These are phyloP conservation scores for Acer yangbiense DNA, from an alignment of 345 rosid genomes.

Conservation along the genomic window DNA sequence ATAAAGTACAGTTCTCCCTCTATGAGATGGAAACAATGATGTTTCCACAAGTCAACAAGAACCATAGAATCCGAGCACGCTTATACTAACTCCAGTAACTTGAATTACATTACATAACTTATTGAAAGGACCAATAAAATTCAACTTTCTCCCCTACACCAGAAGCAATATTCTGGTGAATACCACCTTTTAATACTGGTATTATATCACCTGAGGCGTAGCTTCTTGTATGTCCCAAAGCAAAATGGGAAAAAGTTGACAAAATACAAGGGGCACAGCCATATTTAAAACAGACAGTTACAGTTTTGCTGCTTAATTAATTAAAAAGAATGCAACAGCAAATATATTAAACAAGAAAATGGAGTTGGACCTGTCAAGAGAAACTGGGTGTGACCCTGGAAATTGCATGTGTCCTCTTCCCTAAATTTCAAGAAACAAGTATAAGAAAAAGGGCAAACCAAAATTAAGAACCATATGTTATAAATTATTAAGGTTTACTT, in stretches of 20 bases:
- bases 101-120: background rate
- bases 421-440: conserved; percentile 40
- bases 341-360: background rate
- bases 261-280: background rate
- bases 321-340: conserved; percentile 5
- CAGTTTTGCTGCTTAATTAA: conserved; percentile 5
- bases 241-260: background rate
- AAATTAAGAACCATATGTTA: background rate
- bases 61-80: background rate
- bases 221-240: background rate
- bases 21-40: background rate
- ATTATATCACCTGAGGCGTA: background rate
- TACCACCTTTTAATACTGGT: background rate
- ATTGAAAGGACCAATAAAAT: background rate
- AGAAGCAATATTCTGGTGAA: conserved; percentile 4
- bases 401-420: conserved; percentile 66
- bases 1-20: background rate
- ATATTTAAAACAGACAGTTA: background rate
- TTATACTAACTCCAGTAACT: background rate
- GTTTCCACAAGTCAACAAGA: background rate
- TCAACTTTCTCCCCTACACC: background rate
- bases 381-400: conserved; percentile 91
- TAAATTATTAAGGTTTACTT: background rate
- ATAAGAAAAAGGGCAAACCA: background rate
- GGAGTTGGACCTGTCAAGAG: conserved; percentile 66